Base-by-base conservation (phyloP, 345 rosid species). In the Kandelia obovata region DNA sequence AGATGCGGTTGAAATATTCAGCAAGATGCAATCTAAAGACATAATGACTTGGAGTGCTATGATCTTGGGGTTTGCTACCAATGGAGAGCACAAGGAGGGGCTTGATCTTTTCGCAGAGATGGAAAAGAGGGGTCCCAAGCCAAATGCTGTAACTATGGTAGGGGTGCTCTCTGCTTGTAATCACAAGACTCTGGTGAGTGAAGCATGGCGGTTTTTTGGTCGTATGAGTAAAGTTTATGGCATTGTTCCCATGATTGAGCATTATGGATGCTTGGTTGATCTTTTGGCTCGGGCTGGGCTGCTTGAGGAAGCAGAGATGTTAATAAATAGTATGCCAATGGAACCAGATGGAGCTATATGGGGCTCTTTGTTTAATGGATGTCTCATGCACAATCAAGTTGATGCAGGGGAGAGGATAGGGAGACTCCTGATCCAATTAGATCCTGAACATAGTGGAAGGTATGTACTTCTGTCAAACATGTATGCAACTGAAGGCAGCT, bases 231-330 rank as follows among this genome's bases (percentile, higher is more conserved):
- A 75, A 58, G 78, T 75, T 37, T 64, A 73, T 23, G 72, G 76
- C 28, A 73, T 78, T 3, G 46, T 55, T 61, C 80, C 85, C 1
- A 4, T 23, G 15, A 73, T 78, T 51, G 82, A 78, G 67, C 85
- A 78, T 58, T 78, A 81, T 39, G 80, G 78, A 32, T 81, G 78
- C 74, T 67, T 78, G 82, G 76, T 81, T 64, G 82, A 78, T 65
- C 64, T 73, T 55, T 73, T 81, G 71, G 82, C 76, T 67, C 78
- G 74, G 66, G 68, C 72, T 23, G 81, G 83, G 39, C 56, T 39
- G 60, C 39, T 76, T 28, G 63, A 65, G 46, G 79, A 76, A 57
- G 85, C 79, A 20, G 72, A 17, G 53, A 43, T 66, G 11, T 27
- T 76, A 58, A 68, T 78, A 39, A 79, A 68, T 21, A 30, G 57